Base-by-base conservation (phyloP, 192 early-diverging fungal genomes). In the Podochytrium sp. region DNA sequence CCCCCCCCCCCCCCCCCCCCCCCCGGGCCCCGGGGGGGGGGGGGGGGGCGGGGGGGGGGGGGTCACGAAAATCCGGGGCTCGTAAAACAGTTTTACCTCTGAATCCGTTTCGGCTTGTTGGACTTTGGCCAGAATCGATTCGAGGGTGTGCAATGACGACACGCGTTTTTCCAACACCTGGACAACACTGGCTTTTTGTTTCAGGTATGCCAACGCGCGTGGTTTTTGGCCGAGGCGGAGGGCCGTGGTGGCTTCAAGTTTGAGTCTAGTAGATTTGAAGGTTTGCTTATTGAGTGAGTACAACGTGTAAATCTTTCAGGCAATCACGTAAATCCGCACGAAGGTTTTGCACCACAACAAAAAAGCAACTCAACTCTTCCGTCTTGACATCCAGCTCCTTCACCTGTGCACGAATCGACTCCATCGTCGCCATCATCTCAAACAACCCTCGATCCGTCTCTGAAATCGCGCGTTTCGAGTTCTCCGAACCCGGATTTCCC, bases 51-150 rank as follows among this genome's bases (percentile, higher is more conserved):
- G n/a, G n/a, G n/a, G n/a, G n/a, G n/a, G n/a, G n/a, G n/a, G n/a
- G n/a, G n/a, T n/a, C n/a, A n/a, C n/a, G n/a, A n/a, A n/a, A n/a
- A n/a, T n/a, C n/a, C n/a, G n/a, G n/a, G n/a, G n/a, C n/a, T n/a
- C n/a, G n/a, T n/a, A n/a, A n/a, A n/a, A n/a, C n/a, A n/a, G n/a
- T n/a, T n/a, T 40, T 56, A 33, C 88, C 75, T 90, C 87, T 0
- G 83, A 49, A 69, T 92, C 87, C 7, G 83, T 83, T 55, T 90
- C 87, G 7, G 90, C 87, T 5, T 76, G 74, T 55, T 90, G 85
- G 42, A 92, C 90, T 57, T 86, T 87, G 33, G 85, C 73, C 29
- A 92, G 57, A 32, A 92, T 87, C 3, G 77, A 75, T 25, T 88
- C 87, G 32, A 92, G 80, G 0, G 86, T 86, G 33, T 89, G 84